phyloP scores from a whole-genome alignment of 495 filamentous ascomycete genomes.

The Aspergillus sclerotioniger region DNA sequence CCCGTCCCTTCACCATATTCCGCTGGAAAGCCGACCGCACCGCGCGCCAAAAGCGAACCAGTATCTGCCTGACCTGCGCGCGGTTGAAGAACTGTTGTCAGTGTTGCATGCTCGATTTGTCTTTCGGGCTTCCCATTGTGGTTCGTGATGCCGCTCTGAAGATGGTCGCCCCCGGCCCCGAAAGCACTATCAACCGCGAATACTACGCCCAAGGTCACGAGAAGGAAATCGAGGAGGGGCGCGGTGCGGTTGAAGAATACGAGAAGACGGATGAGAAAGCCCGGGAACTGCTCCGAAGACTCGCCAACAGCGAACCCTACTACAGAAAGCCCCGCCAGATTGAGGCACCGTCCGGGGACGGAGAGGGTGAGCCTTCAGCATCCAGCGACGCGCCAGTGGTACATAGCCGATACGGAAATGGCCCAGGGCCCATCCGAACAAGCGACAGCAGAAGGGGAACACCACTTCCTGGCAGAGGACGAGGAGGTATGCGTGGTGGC shows the following conservation, averaged over 20 bases:
- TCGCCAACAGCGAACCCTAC: slow-evolving; percentile 92
- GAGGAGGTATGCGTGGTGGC: slow-evolving; percentile 47
- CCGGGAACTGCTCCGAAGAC: slow-evolving; percentile 74
- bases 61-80: slow-evolving; percentile 92
- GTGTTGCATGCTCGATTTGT: slow-evolving; percentile 96
- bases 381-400: slow-evolving; percentile 28
- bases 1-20: slow-evolving; percentile 93
- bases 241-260: slow-evolving; percentile 79
- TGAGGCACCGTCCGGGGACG: slow-evolving; percentile 48
- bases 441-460: slow-evolving; percentile 46
- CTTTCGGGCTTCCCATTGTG: slow-evolving; percentile 88
- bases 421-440: slow-evolving; percentile 64
- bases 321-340: slow-evolving; percentile 78
- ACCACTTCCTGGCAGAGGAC: slow-evolving; percentile 37
- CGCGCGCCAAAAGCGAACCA: slow-evolving; percentile 80
- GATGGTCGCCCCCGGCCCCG: slow-evolving; percentile 90
- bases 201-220: slow-evolving; percentile 98
- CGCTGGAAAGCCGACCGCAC: slow-evolving; percentile 90
- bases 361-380: slow-evolving; percentile 26
- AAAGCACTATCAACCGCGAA: slow-evolving; percentile 89
- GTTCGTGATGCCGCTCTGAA: slow-evolving; percentile 96
- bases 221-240: slow-evolving; percentile 87
- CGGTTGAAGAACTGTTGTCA: slow-evolving; percentile 97
- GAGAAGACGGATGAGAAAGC: slow-evolving; percentile 98
- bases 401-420: slow-evolving; percentile 46